These are phyloP conservation scores for Knoxdaviesia capensis DNA, from an alignment of 2,329 filamentous ascomycete species.

Conservation along the genomic window DNA sequence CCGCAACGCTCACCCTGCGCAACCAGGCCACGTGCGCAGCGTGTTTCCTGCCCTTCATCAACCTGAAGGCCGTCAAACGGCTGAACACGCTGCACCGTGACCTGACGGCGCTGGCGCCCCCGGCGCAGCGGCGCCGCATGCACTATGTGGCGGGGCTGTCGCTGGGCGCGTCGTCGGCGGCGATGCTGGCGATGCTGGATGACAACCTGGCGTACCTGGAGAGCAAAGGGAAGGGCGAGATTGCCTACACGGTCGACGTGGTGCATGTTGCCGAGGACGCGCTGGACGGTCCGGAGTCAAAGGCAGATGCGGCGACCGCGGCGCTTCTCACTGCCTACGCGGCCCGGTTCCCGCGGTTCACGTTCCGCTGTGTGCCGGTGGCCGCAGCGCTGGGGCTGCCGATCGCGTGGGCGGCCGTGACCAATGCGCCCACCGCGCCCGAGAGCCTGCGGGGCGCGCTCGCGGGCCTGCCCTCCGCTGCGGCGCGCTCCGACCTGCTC, in stretches of 20 bases:
- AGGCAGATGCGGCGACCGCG: constrained; percentile 12
- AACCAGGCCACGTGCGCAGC: constrained; percentile 9
- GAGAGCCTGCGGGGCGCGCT: constrained; percentile 34
- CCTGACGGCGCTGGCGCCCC: constrained; percentile 14
- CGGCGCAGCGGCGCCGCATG: constrained; percentile 10
- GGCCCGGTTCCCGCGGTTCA: constrained; percentile 42
- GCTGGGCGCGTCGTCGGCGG: constrained; percentile 61
- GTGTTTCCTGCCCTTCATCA: constrained; percentile 64
- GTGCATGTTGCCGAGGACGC: constrained; percentile 29
- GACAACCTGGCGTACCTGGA: constrained; percentile 46
- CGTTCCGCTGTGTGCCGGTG: constrained; percentile 43
- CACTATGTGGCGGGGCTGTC: constrained; percentile 60
- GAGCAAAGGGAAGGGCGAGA: constrained; percentile 34
- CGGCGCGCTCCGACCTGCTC: constrained; percentile 55
- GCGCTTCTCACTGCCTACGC: constrained; percentile 32
- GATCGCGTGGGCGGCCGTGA: constrained; percentile 11
- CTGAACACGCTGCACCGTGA: constrained; percentile 30
- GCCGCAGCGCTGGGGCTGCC: constrained; percentile 25
- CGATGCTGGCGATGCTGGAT: constrained; percentile 57
- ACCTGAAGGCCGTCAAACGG: constrained; percentile 63
- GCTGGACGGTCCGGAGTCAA: constrained; percentile 7
- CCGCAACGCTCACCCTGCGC: no score
- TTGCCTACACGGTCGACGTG: constrained; percentile 47
- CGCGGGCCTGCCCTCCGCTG: constrained; percentile 45
- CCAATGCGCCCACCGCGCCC: no score